phyloP scores from a whole-genome alignment of 2,329 filamentous ascomycete genomes.

The Boeremia exigua region DNA sequence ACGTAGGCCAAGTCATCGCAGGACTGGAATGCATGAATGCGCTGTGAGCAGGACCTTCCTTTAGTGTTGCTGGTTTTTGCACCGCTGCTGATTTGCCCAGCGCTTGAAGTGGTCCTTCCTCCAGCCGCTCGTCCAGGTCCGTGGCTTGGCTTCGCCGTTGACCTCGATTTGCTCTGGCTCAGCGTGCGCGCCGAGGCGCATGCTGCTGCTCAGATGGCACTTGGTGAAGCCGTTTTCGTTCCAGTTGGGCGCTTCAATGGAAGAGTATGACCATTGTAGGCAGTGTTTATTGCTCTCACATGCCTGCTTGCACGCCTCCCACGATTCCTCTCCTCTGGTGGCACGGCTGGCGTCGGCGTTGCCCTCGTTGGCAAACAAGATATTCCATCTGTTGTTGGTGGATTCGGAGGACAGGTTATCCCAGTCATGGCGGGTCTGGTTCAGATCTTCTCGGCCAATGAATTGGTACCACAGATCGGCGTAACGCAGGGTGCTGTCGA shows the following conservation, averaged over 20 bases:
- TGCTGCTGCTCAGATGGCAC: constrained; percentile 42
- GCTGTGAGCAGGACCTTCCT: not conserved
- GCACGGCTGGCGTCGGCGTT: constrained; percentile 25
- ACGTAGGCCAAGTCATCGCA: not conserved
- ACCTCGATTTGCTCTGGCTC: constrained; percentile 20
- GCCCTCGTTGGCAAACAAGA: constrained; percentile 33
- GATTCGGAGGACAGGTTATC: constrained; percentile 42
- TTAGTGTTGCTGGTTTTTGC: constrained; percentile 30
- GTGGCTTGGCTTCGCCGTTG: constrained; percentile 16
- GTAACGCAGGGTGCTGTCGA: constrained; percentile 28
- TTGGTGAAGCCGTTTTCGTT: constrained; percentile 42
- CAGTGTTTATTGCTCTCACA: constrained; percentile 38
- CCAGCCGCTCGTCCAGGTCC: constrained; percentile 42
- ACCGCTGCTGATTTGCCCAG: constrained; percentile 39
- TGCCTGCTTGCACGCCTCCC: constrained; percentile 37
- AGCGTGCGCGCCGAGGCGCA: constrained; percentile 32
- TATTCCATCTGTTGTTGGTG: constrained; percentile 41
- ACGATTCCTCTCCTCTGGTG: constrained; percentile 29
- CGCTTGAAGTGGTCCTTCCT: constrained; percentile 34
- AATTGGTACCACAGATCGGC: constrained; percentile 40
- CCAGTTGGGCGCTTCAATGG: constrained; percentile 31
- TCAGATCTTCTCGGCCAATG: constrained; percentile 35
- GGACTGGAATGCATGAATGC: not conserved
- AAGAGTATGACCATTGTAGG: constrained; percentile 45
- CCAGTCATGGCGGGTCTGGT: constrained; percentile 37